phyloP scores from a whole-genome alignment of 1,284 basidiomycete genomes.

The Schizophyllum amplum region DNA sequence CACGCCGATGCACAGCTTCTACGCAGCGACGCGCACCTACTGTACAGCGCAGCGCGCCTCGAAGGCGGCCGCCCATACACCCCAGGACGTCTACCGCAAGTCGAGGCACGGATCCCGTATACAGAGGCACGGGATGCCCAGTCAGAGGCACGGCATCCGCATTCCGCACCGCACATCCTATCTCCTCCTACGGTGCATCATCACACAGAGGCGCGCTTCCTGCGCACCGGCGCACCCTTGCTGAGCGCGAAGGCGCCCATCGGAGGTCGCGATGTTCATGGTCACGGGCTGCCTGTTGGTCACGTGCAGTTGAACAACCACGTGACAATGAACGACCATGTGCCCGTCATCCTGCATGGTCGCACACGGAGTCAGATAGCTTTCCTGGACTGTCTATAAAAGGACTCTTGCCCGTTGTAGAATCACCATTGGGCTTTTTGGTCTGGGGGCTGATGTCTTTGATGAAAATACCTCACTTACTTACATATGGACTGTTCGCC shows the following conservation, averaged over 20 bases:
- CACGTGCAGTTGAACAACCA: background rate
- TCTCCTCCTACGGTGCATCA: background rate
- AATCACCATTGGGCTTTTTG: too few relatives aligned
- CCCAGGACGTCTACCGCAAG: background rate
- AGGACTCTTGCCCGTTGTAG: too few relatives aligned
- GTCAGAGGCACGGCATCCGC: background rate
- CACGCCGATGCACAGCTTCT: background rate
- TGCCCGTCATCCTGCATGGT: background rate
- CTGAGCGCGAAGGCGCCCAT: background rate
- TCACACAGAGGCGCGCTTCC: background rate
- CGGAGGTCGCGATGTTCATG: background rate
- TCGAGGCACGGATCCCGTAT: background rate
- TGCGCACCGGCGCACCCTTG: background rate
- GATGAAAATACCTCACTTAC: background rate
- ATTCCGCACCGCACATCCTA: too few relatives aligned
- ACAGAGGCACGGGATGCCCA: background rate
- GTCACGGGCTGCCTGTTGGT: too few relatives aligned
- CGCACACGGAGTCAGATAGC: background rate
- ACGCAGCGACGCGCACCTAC: background rate
- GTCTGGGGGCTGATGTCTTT: too few relatives aligned
- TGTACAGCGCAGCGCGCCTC: too few relatives aligned
- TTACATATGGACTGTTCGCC: background rate
- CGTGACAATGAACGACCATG: background rate
- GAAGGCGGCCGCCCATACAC: background rate
- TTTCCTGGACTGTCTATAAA: background rate